Evolutionary conservation across 495 filamentous ascomycete genomes (phyloP), one percentile per base, ranked within the genome.

Genomic region (Penicillium soppii): DNA sequence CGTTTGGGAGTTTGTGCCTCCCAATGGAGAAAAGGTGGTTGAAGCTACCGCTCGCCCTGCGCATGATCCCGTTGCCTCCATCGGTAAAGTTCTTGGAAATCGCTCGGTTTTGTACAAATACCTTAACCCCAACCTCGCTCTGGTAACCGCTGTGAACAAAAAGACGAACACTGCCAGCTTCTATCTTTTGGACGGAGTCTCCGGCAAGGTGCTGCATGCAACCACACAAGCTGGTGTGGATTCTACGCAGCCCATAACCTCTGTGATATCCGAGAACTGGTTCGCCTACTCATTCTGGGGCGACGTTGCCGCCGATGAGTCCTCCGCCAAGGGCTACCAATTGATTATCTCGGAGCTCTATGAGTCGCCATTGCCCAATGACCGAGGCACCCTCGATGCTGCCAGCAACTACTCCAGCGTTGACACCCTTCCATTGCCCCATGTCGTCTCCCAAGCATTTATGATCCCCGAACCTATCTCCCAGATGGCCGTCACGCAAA

Each of bases 101-200:
- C 85, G 94, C 16, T 87, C 85, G 1, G 94, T 99, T 33, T 78
- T 95, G 52, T 99, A 97, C 81, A 99, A 99, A 73, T 97, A 97
- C 66, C 73, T 99, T 20, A 94, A 91, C 70, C 86, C 89, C 1
- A 97, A 97, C 68, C 75, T 92, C 5, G 73, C 91, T 6, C 81
- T 96, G 0, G 75, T 96, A 43, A 89, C 89, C 1, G 81, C 90
- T 7, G 73, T 84, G 15, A 72, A 86, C 46, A 78, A 84, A 27
- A 68, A 70, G 43, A 40, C 55, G 15, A 38, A 63, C 19, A 67
- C 76, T 1, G 84, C 86, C 7, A 82, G 82, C 1, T 78, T 96
- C 54, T 91, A 95, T 57, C 77, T 97, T 17, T 72, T 99, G 30
- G 92, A 97, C 66, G 87, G 88, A 2, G 81, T 95, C 7, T 92